These are phyloP conservation scores for Colletotrichum eremochloae DNA, from an alignment of 2,329 filamentous ascomycete species.

Conservation along the genomic window DNA sequence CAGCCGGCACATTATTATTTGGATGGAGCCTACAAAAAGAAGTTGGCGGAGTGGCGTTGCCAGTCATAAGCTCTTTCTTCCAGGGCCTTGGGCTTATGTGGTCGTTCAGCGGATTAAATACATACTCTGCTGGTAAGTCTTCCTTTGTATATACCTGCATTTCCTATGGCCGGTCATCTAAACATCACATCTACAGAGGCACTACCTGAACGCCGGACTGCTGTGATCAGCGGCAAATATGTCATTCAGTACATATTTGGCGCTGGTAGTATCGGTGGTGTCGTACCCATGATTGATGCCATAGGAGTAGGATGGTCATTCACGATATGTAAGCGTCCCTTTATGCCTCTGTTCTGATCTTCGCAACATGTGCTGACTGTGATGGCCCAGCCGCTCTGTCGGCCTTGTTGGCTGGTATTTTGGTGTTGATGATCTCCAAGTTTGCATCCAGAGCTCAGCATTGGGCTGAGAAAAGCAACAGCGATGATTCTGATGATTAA, in stretches of 20 bases:
- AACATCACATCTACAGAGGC: conserved; percentile 29
- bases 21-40: conserved; percentile 66
- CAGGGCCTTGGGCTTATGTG: conserved; percentile 53
- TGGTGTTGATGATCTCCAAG: conserved; percentile 32
- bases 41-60: conserved; percentile 51
- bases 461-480: conserved; percentile 26
- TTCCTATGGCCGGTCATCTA: background rate
- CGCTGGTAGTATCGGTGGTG: conserved; percentile 62
- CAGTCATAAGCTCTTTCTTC: conserved; percentile 51
- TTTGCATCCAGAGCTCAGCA: conserved; percentile 35
- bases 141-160: background rate
- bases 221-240: conserved; percentile 43
- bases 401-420: conserved; percentile 12
- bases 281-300: conserved; percentile 64
- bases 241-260: conserved; percentile 43
- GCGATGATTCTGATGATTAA: conserved; percentile 27
- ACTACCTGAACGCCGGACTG: conserved; percentile 36
- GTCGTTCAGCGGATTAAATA: conserved; percentile 56
- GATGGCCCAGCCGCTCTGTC: conserved; percentile 16
- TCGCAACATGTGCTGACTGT: background rate
- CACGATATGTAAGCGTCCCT: conserved; percentile 51
- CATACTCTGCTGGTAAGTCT: conserved; percentile 53
- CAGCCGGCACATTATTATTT: conserved; percentile 76
- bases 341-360: background rate
- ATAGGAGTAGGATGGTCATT: conserved; percentile 68